Evolutionary conservation across 176 grass and related monocot species (phyloP).

Genomic region (Avena eriantha): DNA sequence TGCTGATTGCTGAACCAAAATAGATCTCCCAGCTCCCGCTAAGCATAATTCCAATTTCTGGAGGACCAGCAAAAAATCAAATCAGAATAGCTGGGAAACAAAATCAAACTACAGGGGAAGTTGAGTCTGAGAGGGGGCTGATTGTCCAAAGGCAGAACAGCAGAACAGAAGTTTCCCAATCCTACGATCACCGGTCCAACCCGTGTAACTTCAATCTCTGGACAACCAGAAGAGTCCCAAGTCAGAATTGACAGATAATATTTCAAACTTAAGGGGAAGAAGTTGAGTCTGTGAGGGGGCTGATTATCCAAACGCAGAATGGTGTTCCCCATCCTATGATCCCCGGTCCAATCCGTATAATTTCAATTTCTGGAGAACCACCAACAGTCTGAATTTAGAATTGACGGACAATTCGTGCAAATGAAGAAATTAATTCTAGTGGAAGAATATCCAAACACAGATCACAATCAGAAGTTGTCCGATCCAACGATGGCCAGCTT

Average conservation of each 20-base stretch:
- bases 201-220: background rate
- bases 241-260: background rate
- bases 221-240: background rate
- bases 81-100: background rate
- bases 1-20: background rate
- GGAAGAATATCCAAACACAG: conserved; percentile 4
- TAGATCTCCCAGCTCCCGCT: background rate
- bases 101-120: background rate
- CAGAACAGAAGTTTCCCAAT: background rate
- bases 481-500: background rate
- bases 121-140: background rate
- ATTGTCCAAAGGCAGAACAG: conserved; percentile 1
- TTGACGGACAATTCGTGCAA: background rate
- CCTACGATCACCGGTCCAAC: background rate
- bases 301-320: conserved; percentile 16
- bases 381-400: background rate
- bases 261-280: background rate
- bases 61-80: background rate
- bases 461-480: background rate
- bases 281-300: background rate
- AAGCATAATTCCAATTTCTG: conserved; percentile 17
- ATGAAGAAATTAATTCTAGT: background rate
- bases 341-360: background rate
- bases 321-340: background rate
- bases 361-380: background rate